Base-by-base conservation (phyloP, 2,329 filamentous ascomycete genomes). In the Paracamarosporium sp. region DNA sequence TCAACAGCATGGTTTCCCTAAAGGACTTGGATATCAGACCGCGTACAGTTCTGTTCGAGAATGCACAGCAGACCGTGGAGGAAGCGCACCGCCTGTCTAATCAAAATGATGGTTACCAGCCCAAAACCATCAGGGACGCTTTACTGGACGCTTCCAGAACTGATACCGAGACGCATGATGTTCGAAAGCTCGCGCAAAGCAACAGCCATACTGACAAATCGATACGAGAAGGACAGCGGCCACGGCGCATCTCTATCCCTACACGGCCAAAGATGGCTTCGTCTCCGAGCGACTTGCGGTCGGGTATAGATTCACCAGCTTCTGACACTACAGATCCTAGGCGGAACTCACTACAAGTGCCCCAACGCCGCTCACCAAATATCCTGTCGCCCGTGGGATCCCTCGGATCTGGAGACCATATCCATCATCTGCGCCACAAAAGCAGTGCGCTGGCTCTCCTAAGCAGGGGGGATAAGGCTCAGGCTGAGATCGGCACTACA, bases 11-110 rank as follows among this genome's bases (percentile, higher is more conserved):
- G 12, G 84, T 98, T 6, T 84, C 88, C 1, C 78, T 98, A 24
- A 90, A 90, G 61, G 88, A 88, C 38, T 80, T 96, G 50, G 88
- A 88, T 12, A 87, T 97, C 30, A 90, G 88, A 1, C 90, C 91
- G 3, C 92, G 97, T 71, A 98, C 92, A 0, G 89, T 99, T 1
- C 90, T 98, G 71, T 98, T 98, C 69, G 92, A 93, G 54, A 86
- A 83, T 38, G 80, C 72, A 8, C 68, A 65, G 20, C 64, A 86
- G 8, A 78, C 87, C 9, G 78, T 81, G 40, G 76, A 79, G n/a
- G 59, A 73, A 40, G 67, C 64, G 25, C 61, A 69, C 20, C 64
- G 59, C 25, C 71, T 63, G 60, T 72, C 59, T 57, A 69, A 25
- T 67, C 79, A 59, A 64, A 70, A 75, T 57, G 65, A 74, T 52